These are phyloP conservation scores for Croton setiger DNA, from an alignment of 441 rosid species.

Conservation along the genomic window DNA sequence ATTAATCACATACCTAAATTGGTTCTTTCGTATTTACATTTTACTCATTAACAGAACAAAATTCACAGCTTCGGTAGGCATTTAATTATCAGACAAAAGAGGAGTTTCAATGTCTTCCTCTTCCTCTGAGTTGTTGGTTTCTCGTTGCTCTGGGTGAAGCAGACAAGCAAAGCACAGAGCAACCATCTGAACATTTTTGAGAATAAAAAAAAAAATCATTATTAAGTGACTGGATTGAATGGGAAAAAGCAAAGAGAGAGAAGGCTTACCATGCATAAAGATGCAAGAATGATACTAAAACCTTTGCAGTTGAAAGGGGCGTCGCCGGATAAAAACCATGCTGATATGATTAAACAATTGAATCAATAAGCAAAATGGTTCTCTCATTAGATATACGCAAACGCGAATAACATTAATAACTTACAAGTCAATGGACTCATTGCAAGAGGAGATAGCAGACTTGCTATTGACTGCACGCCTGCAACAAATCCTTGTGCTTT, in stretches of 20 bases:
- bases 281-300: slow-evolving; percentile 48
- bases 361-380: neutral
- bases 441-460: slow-evolving; percentile 48
- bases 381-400: neutral
- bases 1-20: too few species aligned
- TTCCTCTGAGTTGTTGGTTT: slow-evolving; percentile 9
- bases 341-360: slow-evolving; percentile 26
- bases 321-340: slow-evolving; percentile 40
- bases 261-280: slow-evolving; percentile 40
- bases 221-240: neutral
- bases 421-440: slow-evolving; percentile 59
- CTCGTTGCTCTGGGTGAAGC: slow-evolving; percentile 28
- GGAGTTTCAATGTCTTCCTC: slow-evolving; percentile 39
- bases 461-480: slow-evolving; percentile 48
- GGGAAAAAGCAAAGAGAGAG: neutral
- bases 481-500: slow-evolving; percentile 58
- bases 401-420: slow-evolving; percentile 9
- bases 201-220: too few species aligned
- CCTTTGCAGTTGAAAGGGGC: slow-evolving; percentile 60
- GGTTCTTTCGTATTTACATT: neutral
- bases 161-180: slow-evolving; percentile 37
- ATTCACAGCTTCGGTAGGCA: neutral
- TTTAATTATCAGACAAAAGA: slow-evolving; percentile 23
- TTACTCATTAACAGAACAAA: slow-evolving; percentile 2
- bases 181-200: slow-evolving; percentile 28